Base-by-base conservation (phyloP, 495 filamentous ascomycete species). In the Penicillium coffeae region DNA sequence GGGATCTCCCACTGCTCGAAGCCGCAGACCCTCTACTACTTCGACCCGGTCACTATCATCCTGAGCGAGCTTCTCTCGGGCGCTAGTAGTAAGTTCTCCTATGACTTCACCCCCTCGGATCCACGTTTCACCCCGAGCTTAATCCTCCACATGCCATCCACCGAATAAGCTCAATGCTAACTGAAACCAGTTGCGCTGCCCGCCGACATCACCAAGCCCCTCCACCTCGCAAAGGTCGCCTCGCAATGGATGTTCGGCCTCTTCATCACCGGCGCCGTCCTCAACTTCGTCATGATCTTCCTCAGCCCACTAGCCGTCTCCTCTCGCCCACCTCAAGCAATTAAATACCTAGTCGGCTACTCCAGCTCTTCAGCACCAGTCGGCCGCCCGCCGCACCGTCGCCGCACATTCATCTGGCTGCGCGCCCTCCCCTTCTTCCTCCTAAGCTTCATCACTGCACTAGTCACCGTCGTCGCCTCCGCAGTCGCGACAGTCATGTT, bases 171-270 rank as follows among this genome's bases (percentile, higher is more conserved):
- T 32, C n/a, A 25, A 12, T 33, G 27, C 16, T 18, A 21, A 33
- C 33, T 37, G 20, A 16, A 48, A 21, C 0, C 55, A 83, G 89
- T 96, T 66, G 87, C 85, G 3, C 78, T 96, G 2, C 90, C 91
- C 1, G 73, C 77, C 12, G 69, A 87, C 36, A 77, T 95, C 50
- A 75, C 77, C 58, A 72, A 81, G 47, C 86, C 89, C 45, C 78
- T 96, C 16, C 68, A 78, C 32, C 78, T 96, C 43, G 81, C 93
- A 56, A 79, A 78, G 34, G 71, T 80, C n/a, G 87, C 85, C n/a
- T 90, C 83, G 3, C 81, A 91, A 55, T 82, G 86, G 75, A 95
- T 96, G 90, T 96, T 94, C 62, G 90, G 78, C 44, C 83, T 92
- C 64, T 95, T 93, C 72, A 59, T 96, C 6, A 74, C 82, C 1